phyloP scores from a whole-genome alignment of 495 filamentous ascomycete species.

The Lichenothelia convexa region DNA sequence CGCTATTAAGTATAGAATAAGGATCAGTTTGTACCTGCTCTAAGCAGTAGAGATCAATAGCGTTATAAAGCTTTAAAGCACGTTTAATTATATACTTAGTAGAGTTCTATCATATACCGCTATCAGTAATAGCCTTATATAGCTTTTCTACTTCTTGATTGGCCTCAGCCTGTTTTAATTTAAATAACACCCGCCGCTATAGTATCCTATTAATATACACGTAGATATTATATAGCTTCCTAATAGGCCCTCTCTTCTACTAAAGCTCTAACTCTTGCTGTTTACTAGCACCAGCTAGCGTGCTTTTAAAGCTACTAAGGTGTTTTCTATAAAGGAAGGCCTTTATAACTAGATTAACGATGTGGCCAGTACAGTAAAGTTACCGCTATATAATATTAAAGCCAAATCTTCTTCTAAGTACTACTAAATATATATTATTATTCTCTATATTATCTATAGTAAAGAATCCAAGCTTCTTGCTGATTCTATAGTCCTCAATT shows the following conservation, averaged over 20 bases:
- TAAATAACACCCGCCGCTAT: slow-evolving; percentile 1
- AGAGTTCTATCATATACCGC: slow-evolving; percentile 4
- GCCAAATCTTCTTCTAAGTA: background rate
- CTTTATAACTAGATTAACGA: slow-evolving; percentile 6
- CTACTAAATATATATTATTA: slow-evolving; percentile 1
- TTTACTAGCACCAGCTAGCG: background rate
- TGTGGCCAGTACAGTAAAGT: slow-evolving; percentile 4
- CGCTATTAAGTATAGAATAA: background rate
- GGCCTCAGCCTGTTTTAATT: background rate
- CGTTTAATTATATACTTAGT: slow-evolving; percentile 2
- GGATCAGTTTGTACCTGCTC: background rate
- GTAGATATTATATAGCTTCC: slow-evolving; percentile 7
- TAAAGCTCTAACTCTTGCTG: background rate
- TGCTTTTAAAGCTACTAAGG: background rate
- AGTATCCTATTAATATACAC: slow-evolving; percentile 1
- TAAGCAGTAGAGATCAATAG: slow-evolving; percentile 1
- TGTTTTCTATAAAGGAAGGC: slow-evolving; percentile 2
- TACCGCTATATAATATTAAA: background rate
- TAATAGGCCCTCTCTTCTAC: slow-evolving; percentile 5
- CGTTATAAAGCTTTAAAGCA: background rate
- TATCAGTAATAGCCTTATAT: slow-evolving; percentile 1
- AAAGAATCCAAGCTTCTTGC: slow-evolving; percentile 5
- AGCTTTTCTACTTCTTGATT: background rate
- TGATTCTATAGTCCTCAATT: slow-evolving; percentile 7
- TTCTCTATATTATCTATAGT: slow-evolving; percentile 8